phyloP scores from a whole-genome alignment of 1,139 yeast species.

The Pichia sp. region DNA sequence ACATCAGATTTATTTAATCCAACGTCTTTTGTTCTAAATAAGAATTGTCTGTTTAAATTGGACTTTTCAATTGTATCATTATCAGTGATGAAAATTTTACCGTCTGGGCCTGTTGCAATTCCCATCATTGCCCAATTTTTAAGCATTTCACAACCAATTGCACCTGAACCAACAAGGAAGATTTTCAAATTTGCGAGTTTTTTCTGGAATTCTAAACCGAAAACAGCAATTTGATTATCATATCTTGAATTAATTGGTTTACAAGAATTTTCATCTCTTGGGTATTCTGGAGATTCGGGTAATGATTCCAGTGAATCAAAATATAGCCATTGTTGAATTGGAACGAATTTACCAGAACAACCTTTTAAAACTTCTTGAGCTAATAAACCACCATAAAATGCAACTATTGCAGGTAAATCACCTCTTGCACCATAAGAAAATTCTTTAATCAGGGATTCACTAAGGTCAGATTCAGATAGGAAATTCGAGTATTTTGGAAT shows the following conservation, averaged over 20 bases:
- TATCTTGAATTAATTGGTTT: slow-evolving; percentile 77
- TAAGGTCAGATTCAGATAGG: slow-evolving; percentile 46
- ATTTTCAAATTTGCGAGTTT: slow-evolving; percentile 69
- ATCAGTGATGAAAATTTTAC: slow-evolving; percentile 81
- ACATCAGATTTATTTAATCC: slow-evolving; percentile 87
- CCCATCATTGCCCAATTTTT: slow-evolving; percentile 99
- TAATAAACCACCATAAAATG: slow-evolving; percentile 87
- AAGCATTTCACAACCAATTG: slow-evolving; percentile 98
- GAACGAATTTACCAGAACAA: slow-evolving; percentile 88
- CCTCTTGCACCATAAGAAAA: slow-evolving; percentile 84
- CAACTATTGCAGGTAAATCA: slow-evolving; percentile 84
- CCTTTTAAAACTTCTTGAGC: slow-evolving; percentile 97
- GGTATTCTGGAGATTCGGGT: slow-evolving; percentile 51
- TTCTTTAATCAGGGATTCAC: slow-evolving; percentile 62
- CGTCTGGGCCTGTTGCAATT: slow-evolving; percentile 84
- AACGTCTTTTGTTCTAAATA: slow-evolving; percentile 90
- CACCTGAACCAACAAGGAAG: slow-evolving; percentile 95
- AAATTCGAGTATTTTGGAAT: slow-evolving; percentile 49
- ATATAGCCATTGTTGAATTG: slow-evolving; percentile 85
- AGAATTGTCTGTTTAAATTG: slow-evolving; percentile 90
- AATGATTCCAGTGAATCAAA: slow-evolving; percentile 91
- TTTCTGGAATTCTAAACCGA: slow-evolving; percentile 74
- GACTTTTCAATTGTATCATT: slow-evolving; percentile 94
- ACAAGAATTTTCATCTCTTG: slow-evolving; percentile 65
- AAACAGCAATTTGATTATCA: slow-evolving; percentile 90